These are phyloP conservation scores for Phytophthora europaea DNA, from an alignment of 352 stramenopile species.

Conservation along the genomic window DNA sequence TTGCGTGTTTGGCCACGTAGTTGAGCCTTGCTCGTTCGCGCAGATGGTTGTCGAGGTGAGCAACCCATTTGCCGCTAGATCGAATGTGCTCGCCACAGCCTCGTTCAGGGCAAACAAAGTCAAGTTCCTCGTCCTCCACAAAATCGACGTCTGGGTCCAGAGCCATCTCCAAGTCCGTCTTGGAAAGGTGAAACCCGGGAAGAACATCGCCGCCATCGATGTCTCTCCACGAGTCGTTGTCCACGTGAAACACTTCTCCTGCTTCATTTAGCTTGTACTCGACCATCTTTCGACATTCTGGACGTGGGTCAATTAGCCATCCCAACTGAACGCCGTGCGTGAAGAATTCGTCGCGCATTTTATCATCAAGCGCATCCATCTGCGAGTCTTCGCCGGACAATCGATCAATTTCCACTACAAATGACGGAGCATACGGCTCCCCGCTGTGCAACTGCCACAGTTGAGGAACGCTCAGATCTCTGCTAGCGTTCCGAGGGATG, in stretches of 20 bases:
- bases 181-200: slow-evolving; percentile 7
- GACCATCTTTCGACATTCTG: slow-evolving; percentile 10
- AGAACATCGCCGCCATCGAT: slow-evolving; percentile 24
- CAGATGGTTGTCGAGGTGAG: not conserved
- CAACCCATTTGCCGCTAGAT: not conserved
- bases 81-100: not conserved
- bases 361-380: slow-evolving; percentile 10
- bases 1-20: not conserved
- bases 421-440: slow-evolving; percentile 14
- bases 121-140: not conserved
- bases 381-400: slow-evolving; percentile 15
- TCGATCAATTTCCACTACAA: slow-evolving; percentile 28
- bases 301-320: slow-evolving; percentile 26
- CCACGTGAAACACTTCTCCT: slow-evolving; percentile 3
- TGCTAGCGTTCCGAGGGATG: not conserved
- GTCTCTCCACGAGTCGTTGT: slow-evolving; percentile 24
- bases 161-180: slow-evolving; percentile 9
- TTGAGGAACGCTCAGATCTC: not conserved
- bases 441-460: slow-evolving; percentile 1
- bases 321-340: slow-evolving; percentile 21
- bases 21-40: not conserved
- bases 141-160: not conserved
- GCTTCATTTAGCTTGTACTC: slow-evolving; percentile 24
- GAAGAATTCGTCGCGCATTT: slow-evolving; percentile 28
- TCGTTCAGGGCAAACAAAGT: not conserved